Conservation (phyloP, 306 rosid genomes). For the Malus fusca region DNA sequence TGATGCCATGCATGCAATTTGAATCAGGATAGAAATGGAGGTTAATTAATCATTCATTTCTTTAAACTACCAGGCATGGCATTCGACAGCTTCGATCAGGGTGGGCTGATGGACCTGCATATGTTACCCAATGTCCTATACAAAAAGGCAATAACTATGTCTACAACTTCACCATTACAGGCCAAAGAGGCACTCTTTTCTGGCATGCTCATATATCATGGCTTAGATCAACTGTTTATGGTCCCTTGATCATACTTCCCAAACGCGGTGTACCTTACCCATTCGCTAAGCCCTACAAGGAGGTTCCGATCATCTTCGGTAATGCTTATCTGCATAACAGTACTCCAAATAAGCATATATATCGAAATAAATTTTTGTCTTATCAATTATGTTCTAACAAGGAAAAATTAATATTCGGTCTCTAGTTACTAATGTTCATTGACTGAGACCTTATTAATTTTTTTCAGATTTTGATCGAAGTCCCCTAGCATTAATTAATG, state of each 20-base stretch:
- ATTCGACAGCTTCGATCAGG: constrained; percentile 48
- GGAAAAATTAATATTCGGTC: too few relatives aligned
- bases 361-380: neutral
- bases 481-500: too few relatives aligned
- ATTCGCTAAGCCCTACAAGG: constrained; percentile 20
- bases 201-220: constrained; percentile 73
- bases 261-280: constrained; percentile 47
- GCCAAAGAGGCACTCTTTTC: constrained; percentile 62
- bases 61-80: constrained; percentile 47
- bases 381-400: neutral
- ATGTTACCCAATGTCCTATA: constrained; percentile 64
- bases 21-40: neutral
- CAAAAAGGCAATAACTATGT: constrained; percentile 56
- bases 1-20: neutral
- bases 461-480: too few relatives aligned
- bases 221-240: constrained; percentile 52
- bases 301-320: constrained; percentile 11
- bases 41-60: neutral
- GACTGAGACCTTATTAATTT: too few relatives aligned
- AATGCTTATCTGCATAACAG: neutral
- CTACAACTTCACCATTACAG: constrained; percentile 49
- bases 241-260: constrained; percentile 51
- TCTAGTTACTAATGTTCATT: too few relatives aligned
- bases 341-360: neutral
- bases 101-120: constrained; percentile 73